Percentiles rank a stretch among this genome's conserved stretches.
phyloP scores from a whole-genome alignment of 257 asterid species.

The Forsythia suspensa region DNA sequence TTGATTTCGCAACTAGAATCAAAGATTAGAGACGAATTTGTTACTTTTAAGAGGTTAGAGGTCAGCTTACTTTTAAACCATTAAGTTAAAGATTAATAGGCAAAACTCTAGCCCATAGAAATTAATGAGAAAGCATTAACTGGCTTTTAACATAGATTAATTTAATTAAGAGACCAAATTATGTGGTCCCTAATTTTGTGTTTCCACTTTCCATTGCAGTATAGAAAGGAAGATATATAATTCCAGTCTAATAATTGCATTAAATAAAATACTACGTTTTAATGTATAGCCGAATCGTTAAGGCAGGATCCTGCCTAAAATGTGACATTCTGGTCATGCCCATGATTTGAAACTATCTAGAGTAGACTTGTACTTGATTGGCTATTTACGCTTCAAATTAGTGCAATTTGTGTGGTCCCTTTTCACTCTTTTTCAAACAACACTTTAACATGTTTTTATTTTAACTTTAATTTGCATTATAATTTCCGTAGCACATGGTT shows the following conservation, averaged over 20 bases:
- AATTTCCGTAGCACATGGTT: too few relatives aligned
- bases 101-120: too few relatives aligned
- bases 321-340: constrained; percentile 37
- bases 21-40: too few relatives aligned
- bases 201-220: constrained; percentile 50
- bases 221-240: constrained; percentile 29
- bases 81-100: too few relatives aligned
- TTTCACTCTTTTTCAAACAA: constrained; percentile 18
- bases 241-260: constrained; percentile 21
- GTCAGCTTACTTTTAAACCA: too few relatives aligned
- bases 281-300: constrained; percentile 31
- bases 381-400: constrained; percentile 24
- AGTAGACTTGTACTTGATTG: constrained; percentile 36
- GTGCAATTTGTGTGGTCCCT: constrained; percentile 20
- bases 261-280: constrained; percentile 3
- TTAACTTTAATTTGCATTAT: constrained; percentile 12
- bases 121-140: too few relatives aligned
- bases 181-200: constrained; percentile 74
- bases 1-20: too few relatives aligned
- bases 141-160: background rate
- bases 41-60: too few relatives aligned
- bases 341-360: constrained; percentile 29
- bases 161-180: constrained; percentile 51
- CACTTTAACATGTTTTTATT: background rate
- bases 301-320: constrained; percentile 53